These are phyloP conservation scores for Panaeolus cyanescens DNA, from an alignment of 768 basidiomycete species.

Conservation along the genomic window DNA sequence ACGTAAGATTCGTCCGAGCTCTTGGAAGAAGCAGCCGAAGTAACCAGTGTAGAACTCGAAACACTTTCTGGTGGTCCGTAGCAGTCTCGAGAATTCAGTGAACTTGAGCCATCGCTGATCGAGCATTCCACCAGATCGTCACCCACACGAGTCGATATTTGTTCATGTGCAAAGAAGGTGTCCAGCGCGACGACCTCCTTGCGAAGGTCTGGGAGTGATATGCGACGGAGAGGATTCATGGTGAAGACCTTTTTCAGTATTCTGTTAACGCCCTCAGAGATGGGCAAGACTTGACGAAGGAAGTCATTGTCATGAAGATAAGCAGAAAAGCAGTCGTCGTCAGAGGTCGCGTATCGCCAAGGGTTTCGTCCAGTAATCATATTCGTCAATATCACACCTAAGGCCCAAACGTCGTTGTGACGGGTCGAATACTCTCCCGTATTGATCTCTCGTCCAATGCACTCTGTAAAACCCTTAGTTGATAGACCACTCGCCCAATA, in stretches of 20 bases:
- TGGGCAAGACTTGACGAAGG: constrained; percentile 69
- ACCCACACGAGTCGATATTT: constrained; percentile 28
- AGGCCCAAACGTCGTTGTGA: constrained; percentile 72
- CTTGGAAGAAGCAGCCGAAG: constrained; percentile 17
- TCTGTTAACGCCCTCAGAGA: constrained; percentile 63
- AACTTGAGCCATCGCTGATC: not conserved
- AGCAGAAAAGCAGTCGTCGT: constrained; percentile 67
- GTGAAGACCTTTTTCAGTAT: constrained; percentile 75
- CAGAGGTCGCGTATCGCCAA: constrained; percentile 70
- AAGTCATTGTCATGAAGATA: constrained; percentile 66
- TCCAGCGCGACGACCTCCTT: constrained; percentile 53
- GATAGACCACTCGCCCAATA: not conserved
- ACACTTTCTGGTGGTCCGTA: not conserved
- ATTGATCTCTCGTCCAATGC: constrained; percentile 46
- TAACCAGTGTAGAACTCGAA: not conserved
- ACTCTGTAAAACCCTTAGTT: constrained; percentile 42
- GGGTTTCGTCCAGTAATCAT: constrained; percentile 78
- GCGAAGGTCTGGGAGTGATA: constrained; percentile 64
- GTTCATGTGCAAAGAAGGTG: constrained; percentile 61
- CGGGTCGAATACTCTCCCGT: constrained; percentile 55
- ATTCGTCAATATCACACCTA: constrained; percentile 82
- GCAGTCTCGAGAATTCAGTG: not conserved
- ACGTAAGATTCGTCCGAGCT: constrained; percentile 35
- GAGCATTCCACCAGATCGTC: not conserved
- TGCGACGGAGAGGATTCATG: constrained; percentile 62